Percentiles rank a stretch among this genome's conserved stretches.
Evolutionary conservation across 2,329 filamentous ascomycete species (phyloP).

Genomic region (Claviceps citrina): DNA sequence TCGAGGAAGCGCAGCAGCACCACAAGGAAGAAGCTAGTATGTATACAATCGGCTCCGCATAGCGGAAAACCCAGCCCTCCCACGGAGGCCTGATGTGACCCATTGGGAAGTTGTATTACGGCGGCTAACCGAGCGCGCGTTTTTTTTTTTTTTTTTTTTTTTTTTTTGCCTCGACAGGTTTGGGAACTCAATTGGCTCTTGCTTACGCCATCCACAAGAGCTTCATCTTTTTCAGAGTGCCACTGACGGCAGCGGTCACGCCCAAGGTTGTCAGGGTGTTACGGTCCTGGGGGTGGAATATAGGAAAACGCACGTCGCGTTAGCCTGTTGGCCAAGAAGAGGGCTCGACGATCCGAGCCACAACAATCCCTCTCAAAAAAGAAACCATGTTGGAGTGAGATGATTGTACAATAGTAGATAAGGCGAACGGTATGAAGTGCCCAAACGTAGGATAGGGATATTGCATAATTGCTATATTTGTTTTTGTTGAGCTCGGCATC

Average conservation of each 20-base stretch:
- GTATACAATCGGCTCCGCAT: constrained; percentile 21
- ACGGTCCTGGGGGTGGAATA: constrained; percentile 82
- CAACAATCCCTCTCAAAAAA: no score
- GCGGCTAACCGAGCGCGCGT: constrained; percentile 12
- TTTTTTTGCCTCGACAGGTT: constrained; percentile 25
- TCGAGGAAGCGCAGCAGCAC: constrained; percentile 45
- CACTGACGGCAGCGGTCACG: constrained; percentile 74
- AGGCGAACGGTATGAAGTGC: not conserved
- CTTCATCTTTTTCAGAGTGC: constrained; percentile 91
- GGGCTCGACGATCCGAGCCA: not conserved
- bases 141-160: no score
- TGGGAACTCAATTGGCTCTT: constrained; percentile 71
- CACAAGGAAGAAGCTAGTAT: constrained; percentile 58
- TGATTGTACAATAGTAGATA: not conserved
- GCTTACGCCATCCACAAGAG: constrained; percentile 97
- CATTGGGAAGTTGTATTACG: no score
- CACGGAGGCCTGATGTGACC: not conserved
- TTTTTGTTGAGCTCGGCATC: not conserved
- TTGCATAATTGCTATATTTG: no score
- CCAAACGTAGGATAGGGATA: not conserved
- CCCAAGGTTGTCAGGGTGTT: constrained; percentile 89
- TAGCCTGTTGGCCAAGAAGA: not conserved
- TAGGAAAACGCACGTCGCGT: constrained; percentile 50
- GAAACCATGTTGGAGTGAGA: not conserved
- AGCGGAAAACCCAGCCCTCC: not conserved